Percentiles rank a stretch among this genome's conserved stretches.
Evolutionary conservation across 768 basidiomycete species (phyloP).

Genomic region (Leucosporidium scottii): DNA sequence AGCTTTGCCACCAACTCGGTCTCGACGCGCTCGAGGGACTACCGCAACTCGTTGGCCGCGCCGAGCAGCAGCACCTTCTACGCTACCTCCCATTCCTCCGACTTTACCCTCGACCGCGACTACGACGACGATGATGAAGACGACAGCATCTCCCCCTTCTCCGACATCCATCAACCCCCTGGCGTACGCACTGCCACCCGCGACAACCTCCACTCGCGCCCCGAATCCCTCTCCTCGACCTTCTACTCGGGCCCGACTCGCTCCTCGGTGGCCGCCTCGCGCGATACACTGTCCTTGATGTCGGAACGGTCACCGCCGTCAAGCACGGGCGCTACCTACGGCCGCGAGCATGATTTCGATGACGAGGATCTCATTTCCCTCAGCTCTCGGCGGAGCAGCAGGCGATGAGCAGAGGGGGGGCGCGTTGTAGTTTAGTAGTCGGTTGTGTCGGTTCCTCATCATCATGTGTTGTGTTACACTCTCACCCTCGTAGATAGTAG

Average conservation of each 20-base stretch:
- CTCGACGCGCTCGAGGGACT: conserved; percentile 11
- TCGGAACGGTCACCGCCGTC: background rate
- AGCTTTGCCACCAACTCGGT: conserved; percentile 30
- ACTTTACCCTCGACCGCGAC: conserved; percentile 6
- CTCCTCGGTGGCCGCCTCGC: background rate
- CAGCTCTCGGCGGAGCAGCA: too few species aligned
- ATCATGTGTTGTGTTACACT: background rate
- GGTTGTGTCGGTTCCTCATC: background rate
- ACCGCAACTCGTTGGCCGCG: background rate
- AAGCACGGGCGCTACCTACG: background rate
- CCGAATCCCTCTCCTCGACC: background rate
- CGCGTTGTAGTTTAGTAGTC: background rate
- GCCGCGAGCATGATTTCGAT: background rate
- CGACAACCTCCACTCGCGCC: conserved; percentile 17
- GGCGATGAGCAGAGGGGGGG: background rate
- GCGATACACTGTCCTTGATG: background rate
- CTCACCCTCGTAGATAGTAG: background rate
- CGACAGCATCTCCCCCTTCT: conserved; percentile 23
- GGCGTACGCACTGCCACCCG: conserved; percentile 5
- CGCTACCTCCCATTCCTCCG: conserved; percentile 8
- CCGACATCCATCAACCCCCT: conserved; percentile 19
- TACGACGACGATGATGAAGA: conserved; percentile 5
- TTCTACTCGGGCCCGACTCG: background rate
- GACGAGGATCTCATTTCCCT: too few species aligned
- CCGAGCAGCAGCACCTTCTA: conserved; percentile 9